Evolutionary conservation across 1,139 yeast genomes (phyloP).

Genomic region (Geotrichum bryndzae): DNA sequence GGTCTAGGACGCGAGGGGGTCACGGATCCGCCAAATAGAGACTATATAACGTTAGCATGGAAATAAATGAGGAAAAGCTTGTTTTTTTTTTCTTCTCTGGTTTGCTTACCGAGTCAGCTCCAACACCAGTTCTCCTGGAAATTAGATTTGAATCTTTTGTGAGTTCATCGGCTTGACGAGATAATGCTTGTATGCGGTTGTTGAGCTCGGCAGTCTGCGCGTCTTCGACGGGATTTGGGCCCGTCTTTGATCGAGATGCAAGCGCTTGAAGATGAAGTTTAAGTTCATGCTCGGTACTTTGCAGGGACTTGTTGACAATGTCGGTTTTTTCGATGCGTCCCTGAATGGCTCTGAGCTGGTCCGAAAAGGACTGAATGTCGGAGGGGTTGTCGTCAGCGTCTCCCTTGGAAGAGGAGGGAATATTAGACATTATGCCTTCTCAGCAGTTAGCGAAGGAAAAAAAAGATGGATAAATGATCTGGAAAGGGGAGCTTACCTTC

Average conservation of each 20-base stretch:
- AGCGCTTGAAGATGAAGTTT: constrained; percentile 16
- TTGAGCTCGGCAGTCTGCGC: constrained; percentile 15
- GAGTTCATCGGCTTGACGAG: constrained; percentile 14
- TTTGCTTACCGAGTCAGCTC: constrained; percentile 11
- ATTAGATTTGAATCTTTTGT: constrained; percentile 10
- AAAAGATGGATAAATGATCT: not conserved
- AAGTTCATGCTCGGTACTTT: constrained; percentile 18
- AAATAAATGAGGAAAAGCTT: no score
- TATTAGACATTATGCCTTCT: constrained; percentile 13
- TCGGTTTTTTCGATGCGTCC: constrained; percentile 16
- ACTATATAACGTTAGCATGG: not conserved
- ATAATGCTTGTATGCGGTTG: constrained; percentile 9
- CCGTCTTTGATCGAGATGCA: constrained; percentile 2
- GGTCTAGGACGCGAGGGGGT: constrained; percentile 8
- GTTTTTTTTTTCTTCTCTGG: no score
- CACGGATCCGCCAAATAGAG: constrained; percentile 13
- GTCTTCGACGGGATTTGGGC: constrained; percentile 9
- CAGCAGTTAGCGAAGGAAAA: not conserved
- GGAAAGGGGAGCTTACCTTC: not conserved
- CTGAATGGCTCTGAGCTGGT: constrained; percentile 14
- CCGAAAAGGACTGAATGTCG: constrained; percentile 12
- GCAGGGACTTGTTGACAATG: constrained; percentile 16
- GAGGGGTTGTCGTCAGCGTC: constrained; percentile 6
- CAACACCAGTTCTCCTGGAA: constrained; percentile 6
- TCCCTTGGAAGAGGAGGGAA: constrained; percentile 8